Conservation (phyloP, 2,329 filamentous ascomycete genomes). For the Mycosphaerella sp. region DNA sequence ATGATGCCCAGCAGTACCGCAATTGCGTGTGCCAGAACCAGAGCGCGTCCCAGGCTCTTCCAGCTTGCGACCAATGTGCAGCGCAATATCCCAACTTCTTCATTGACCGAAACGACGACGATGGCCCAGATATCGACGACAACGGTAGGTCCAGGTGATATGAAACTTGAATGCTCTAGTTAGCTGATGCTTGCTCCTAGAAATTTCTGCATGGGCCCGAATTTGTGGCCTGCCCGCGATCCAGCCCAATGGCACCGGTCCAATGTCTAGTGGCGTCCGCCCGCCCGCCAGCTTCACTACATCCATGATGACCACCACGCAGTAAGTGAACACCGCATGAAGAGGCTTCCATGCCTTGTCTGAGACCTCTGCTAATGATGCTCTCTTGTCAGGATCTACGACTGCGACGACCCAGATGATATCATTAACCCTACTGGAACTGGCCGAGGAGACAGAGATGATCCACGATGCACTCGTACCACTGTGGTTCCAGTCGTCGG, state of each 20-base stretch:
- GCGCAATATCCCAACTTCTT: slow-evolving; percentile 10
- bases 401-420: neutral
- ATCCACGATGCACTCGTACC: slow-evolving; percentile 3
- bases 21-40: slow-evolving; percentile 12
- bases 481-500: slow-evolving; percentile 1
- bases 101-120: slow-evolving; percentile 6
- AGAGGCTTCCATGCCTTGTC: no score
- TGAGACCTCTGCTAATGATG: no score
- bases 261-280: neutral
- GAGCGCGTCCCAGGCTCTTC: slow-evolving; percentile 7
- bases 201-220: slow-evolving; percentile 2
- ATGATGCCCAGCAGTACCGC: slow-evolving; percentile 12
- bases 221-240: slow-evolving; percentile 1
- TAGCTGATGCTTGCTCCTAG: neutral
- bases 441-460: neutral
- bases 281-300: neutral
- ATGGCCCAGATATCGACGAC: slow-evolving; percentile 4
- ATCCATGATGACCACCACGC: neutral
- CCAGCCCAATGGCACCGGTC: neutral
- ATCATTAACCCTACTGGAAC: neutral
- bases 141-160: neutral
- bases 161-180: neutral
- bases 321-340: neutral
- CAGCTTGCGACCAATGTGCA: slow-evolving; percentile 10
- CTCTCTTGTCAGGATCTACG: neutral